A percentile compares a stretch with the other conserved stretches of the same genome.
phyloP scores from a whole-genome alignment of 805 yeast genomes.

The Wickerhamiella australiensis region DNA sequence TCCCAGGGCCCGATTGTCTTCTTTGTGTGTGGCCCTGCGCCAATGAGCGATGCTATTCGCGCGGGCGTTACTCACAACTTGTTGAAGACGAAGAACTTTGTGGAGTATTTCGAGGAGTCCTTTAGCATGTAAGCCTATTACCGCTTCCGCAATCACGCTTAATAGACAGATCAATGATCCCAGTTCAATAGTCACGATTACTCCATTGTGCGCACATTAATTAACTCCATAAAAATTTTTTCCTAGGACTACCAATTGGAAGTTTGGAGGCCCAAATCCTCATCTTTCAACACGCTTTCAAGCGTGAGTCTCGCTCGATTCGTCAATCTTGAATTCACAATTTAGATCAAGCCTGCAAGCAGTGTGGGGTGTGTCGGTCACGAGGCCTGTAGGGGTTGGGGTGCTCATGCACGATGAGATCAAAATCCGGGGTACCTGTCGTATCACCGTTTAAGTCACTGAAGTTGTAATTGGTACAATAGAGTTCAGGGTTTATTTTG shows the following conservation, averaged over 20 bases:
- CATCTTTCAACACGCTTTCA: too few species aligned
- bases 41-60: slow-evolving; percentile 47
- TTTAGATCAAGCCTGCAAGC: background rate
- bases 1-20: slow-evolving; percentile 39
- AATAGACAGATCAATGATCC: too few species aligned
- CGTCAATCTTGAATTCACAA: background rate
- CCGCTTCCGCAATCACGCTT: too few species aligned
- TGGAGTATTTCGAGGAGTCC: slow-evolving; percentile 61
- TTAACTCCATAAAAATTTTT: too few species aligned
- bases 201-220: too few species aligned
- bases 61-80: slow-evolving; percentile 35
- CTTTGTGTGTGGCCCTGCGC: slow-evolving; percentile 51
- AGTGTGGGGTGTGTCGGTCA: background rate
- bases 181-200: too few species aligned
- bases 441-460: too few species aligned
- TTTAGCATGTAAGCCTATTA: slow-evolving; percentile 35
- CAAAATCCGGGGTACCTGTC: background rate
- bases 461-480: too few species aligned
- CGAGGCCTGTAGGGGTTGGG: background rate
- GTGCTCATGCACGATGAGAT: background rate
- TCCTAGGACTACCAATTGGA: too few species aligned
- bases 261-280: too few species aligned
- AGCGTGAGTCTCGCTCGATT: too few species aligned
- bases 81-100: slow-evolving; percentile 33
- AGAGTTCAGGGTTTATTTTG: too few species aligned